Percentiles rank a stretch among this genome's conserved stretches.
Conservation (phyloP, 2,329 filamentous ascomycete genomes). For the Fusarium sp. region DNA sequence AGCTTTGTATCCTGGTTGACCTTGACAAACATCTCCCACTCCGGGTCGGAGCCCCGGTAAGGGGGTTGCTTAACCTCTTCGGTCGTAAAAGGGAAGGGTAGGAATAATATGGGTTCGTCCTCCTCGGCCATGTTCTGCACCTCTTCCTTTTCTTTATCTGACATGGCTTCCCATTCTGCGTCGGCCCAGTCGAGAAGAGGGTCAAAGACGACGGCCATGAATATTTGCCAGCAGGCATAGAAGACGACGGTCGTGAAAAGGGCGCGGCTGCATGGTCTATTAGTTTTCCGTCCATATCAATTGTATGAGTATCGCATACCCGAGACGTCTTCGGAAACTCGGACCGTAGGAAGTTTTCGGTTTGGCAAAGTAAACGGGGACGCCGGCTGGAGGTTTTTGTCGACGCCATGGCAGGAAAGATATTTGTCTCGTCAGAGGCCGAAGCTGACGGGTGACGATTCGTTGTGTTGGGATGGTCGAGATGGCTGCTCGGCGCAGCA, state of each 20-base stretch:
- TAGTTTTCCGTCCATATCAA: conserved; percentile 10
- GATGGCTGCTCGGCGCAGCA: conserved; percentile 39
- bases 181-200: conserved; percentile 58
- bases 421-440: conserved; percentile 42
- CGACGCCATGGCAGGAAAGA: conserved; percentile 52
- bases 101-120: conserved; percentile 62
- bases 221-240: conserved; percentile 57
- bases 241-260: conserved; percentile 49
- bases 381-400: conserved; percentile 25
- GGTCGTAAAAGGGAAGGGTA: conserved; percentile 72
- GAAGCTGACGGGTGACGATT: conserved; percentile 35
- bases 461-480: conserved; percentile 37
- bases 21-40: conserved; percentile 71
- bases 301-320: conserved; percentile 38
- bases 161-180: conserved; percentile 55
- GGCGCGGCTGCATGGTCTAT: conserved; percentile 39
- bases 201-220: conserved; percentile 59
- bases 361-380: conserved; percentile 51
- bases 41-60: conserved; percentile 69
- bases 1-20: conserved; percentile 66
- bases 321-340: conserved; percentile 43
- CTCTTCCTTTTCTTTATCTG: conserved; percentile 58
- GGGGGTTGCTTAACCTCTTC: conserved; percentile 60
- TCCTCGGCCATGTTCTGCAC: conserved; percentile 57
- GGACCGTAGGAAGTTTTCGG: conserved; percentile 19